These are phyloP conservation scores for Mycosphaerella sp. DNA, from an alignment of 2,329 filamentous ascomycete species.

Conservation along the genomic window DNA sequence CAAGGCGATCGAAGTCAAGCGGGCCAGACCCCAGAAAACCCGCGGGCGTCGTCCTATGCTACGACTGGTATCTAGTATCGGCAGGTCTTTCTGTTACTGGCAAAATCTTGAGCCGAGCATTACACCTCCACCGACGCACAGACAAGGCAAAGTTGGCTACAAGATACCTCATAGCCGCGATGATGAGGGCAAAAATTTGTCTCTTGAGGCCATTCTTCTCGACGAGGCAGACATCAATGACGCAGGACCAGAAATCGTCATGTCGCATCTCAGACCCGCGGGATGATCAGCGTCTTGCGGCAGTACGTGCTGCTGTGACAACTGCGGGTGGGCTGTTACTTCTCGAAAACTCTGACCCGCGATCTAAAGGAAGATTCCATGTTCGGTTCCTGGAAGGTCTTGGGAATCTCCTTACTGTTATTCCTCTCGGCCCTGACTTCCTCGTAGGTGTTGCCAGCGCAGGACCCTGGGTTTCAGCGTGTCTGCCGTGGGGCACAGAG, in stretches of 20 bases:
- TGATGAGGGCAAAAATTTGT: slow-evolving; percentile 23
- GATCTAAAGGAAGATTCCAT: background rate
- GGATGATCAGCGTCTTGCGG: slow-evolving; percentile 1
- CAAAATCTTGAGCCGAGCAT: background rate
- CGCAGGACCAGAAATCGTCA: background rate
- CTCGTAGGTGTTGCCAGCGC: slow-evolving; percentile 21
- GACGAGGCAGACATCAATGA: background rate
- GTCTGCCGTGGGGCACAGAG: background rate
- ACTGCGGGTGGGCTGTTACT: slow-evolving; percentile 5
- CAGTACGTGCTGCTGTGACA: slow-evolving; percentile 10
- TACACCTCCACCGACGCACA: background rate
- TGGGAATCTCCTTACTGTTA: slow-evolving; percentile 30
- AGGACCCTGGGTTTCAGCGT: slow-evolving; percentile 11
- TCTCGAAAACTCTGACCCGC: background rate
- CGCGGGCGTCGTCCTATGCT: background rate
- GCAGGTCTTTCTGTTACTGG: slow-evolving; percentile 1
- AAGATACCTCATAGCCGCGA: slow-evolving; percentile 19
- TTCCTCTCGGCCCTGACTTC: slow-evolving; percentile 28
- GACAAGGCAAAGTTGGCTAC: background rate
- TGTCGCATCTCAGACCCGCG: background rate
- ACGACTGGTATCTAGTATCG: slow-evolving; percentile 12
- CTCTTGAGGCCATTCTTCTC: slow-evolving; percentile 23
- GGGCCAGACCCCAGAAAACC: background rate
- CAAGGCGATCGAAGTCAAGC: background rate
- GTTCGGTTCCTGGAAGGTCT: slow-evolving; percentile 12